Evolutionary conservation across 176 grass and related monocot species (phyloP).

Genomic region (Calamus simplicifolius): DNA sequence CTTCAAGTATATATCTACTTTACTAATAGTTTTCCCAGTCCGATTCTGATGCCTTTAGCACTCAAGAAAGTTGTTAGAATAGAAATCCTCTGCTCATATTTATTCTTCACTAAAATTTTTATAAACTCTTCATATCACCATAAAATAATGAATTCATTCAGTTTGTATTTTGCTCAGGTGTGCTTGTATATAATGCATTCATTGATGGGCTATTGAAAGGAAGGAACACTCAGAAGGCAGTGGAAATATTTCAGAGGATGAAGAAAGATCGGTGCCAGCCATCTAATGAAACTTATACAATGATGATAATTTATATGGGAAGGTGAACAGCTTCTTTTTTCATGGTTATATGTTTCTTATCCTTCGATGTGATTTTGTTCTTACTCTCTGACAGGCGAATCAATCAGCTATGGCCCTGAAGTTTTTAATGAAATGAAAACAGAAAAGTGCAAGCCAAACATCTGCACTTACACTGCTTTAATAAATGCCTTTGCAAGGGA

Average conservation of each 20-base stretch:
- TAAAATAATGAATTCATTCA: constrained; percentile 7
- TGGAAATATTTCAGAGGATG: constrained; percentile 84
- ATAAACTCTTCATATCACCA: not conserved
- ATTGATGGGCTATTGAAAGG: constrained; percentile 62
- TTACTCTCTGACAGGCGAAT: constrained; percentile 40
- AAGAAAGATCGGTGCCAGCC: constrained; percentile 62
- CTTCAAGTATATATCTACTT: constrained; percentile 38
- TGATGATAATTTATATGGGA: constrained; percentile 89
- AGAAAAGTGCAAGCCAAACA: constrained; percentile 71
- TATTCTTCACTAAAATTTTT: too few species aligned
- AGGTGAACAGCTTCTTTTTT: constrained; percentile 27
- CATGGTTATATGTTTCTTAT: not conserved
- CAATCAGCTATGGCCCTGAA: constrained; percentile 53
- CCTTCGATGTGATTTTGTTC: not conserved
- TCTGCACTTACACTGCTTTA: constrained; percentile 87
- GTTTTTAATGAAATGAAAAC: constrained; percentile 83
- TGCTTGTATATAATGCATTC: constrained; percentile 67
- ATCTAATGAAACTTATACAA: constrained; percentile 72
- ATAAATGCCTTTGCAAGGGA: constrained; percentile 86
- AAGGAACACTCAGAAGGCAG: constrained; percentile 57
- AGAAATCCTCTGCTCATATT: too few species aligned
- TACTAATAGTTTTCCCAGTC: not conserved
- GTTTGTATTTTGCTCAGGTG: constrained; percentile 36
- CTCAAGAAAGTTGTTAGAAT: not conserved
- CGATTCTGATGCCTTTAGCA: too few species aligned